Percentiles rank a stretch among this genome's conserved stretches.
Evolutionary conservation across 2,329 filamentous ascomycete genomes (phyloP).

Genomic region (Rhinocladiella similis): DNA sequence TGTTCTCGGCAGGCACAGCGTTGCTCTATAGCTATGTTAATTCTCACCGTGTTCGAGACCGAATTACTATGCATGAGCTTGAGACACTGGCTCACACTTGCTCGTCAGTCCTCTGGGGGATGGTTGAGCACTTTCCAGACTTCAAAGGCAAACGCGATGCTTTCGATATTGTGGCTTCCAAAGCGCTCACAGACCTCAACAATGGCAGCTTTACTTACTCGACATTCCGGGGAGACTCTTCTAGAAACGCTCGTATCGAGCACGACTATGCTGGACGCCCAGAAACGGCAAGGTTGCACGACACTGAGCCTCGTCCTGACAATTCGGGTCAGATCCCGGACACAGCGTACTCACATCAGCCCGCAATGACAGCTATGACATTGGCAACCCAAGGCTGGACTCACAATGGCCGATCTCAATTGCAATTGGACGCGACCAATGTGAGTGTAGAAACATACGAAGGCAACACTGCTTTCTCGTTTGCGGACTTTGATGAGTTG

Average conservation of each 20-base stretch:
- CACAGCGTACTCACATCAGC: not conserved
- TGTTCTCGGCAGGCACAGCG: constrained; percentile 15
- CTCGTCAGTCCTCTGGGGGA: constrained; percentile 28
- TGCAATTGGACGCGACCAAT: not conserved
- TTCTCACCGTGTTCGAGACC: constrained; percentile 8
- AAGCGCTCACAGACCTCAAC: constrained; percentile 7
- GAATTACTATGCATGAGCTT: constrained; percentile 6
- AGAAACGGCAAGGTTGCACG: not conserved
- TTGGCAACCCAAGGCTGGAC: not conserved
- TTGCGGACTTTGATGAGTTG: constrained; percentile 11
- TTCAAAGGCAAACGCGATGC: constrained; percentile 27
- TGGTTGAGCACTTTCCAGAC: constrained; percentile 29
- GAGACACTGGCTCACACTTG: constrained; percentile 14
- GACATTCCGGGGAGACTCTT: no score
- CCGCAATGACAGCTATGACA: not conserved
- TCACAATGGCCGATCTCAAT: not conserved
- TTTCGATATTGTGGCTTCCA: constrained; percentile 16
- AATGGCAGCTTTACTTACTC: not conserved
- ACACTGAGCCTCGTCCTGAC: not conserved
- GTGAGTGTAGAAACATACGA: not conserved
- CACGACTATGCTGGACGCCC: not conserved
- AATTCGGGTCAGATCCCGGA: not conserved
- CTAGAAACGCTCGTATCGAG: not conserved
- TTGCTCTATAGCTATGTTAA: constrained; percentile 9
- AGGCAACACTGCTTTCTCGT: constrained; percentile 1